Evolutionary conservation across 2,329 filamentous ascomycete genomes (phyloP).

Genomic region (Aureobasidium sp.): DNA sequence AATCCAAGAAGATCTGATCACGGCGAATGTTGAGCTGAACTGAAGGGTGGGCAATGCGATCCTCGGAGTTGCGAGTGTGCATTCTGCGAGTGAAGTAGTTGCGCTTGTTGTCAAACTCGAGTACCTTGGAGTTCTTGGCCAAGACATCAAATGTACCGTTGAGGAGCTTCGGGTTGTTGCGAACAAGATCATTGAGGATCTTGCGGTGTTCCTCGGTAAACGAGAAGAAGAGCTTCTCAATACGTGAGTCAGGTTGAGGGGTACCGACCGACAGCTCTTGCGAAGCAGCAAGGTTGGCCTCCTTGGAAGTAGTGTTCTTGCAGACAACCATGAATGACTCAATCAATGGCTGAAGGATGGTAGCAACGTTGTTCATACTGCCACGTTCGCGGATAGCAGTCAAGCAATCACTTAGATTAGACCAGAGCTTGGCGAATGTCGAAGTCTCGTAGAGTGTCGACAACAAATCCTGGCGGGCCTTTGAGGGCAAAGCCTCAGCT

Average conservation of each 20-base stretch:
- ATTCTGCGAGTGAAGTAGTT: constrained; percentile 97
- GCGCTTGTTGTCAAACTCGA: constrained; percentile 99
- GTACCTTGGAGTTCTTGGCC: constrained; percentile 96
- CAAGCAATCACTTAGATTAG: constrained; percentile 82
- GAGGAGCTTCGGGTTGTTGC: constrained; percentile 97
- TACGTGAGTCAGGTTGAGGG: constrained; percentile 69
- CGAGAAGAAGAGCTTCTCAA: constrained; percentile 88
- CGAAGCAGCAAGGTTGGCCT: constrained; percentile 42
- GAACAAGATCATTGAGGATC: constrained; percentile 94
- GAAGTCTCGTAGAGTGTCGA: constrained; percentile 83
- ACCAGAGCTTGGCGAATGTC: constrained; percentile 87
- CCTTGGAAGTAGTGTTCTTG: constrained; percentile 86
- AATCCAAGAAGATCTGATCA: constrained; percentile 95
- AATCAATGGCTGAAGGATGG: constrained; percentile 87
- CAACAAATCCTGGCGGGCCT: constrained; percentile 76
- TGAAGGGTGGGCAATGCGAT: constrained; percentile 64
- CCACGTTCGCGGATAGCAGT: constrained; percentile 83
- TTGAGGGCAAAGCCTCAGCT: constrained; percentile 48
- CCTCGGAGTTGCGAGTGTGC: constrained; percentile 65
- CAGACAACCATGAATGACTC: constrained; percentile 98
- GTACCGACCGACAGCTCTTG: constrained; percentile 68
- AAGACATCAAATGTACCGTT: constrained; percentile 92
- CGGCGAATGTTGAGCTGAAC: constrained; percentile 85
- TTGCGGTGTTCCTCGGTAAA: constrained; percentile 98
- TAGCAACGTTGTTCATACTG: constrained; percentile 94